A percentile compares a stretch with the other conserved stretches of the same genome.
These are phyloP conservation scores for Arachis monticola DNA, from an alignment of 331 rosid species.

Conservation along the genomic window DNA sequence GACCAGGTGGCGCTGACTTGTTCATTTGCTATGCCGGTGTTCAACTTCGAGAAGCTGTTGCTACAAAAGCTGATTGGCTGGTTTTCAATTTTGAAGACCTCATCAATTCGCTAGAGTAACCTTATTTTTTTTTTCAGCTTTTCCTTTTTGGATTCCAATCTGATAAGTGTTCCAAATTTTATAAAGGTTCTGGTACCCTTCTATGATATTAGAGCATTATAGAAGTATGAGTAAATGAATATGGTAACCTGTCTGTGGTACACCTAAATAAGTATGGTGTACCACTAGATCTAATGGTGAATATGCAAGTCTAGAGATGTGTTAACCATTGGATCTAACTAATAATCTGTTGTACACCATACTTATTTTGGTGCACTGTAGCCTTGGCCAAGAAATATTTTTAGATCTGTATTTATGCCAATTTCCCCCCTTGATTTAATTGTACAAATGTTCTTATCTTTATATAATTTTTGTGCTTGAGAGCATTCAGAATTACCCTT, in stretches of 20 bases:
- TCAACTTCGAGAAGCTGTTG: conserved; percentile 78
- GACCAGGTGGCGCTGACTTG: conserved; percentile 88
- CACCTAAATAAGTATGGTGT: too few species aligned
- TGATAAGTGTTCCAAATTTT: neutral
- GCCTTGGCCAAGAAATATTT: neutral
- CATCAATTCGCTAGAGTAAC: conserved; percentile 55
- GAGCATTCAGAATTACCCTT: neutral
- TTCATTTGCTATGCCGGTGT: conserved; percentile 90
- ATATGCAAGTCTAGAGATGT: too few species aligned
- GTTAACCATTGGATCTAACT: too few species aligned
- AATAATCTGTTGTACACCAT: too few species aligned
- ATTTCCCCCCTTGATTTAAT: conserved; percentile 3
- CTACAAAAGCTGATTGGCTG: conserved; percentile 87
- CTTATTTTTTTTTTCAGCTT: neutral
- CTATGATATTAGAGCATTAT: conserved; percentile 25
- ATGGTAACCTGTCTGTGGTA: neutral
- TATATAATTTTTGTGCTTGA: neutral
- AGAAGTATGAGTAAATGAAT: conserved; percentile 18
- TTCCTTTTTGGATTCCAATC: neutral
- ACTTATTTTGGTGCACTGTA: too few species aligned
- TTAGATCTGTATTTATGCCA: neutral
- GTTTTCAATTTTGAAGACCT: conserved; percentile 62
- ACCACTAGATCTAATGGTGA: too few species aligned
- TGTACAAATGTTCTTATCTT: neutral
- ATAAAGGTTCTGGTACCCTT: neutral